Percentiles rank a stretch among this genome's conserved stretches.
These are phyloP conservation scores for Neopestalotiopsis clavispora DNA, from an alignment of 2,329 filamentous ascomycete genomes.

Conservation along the genomic window DNA sequence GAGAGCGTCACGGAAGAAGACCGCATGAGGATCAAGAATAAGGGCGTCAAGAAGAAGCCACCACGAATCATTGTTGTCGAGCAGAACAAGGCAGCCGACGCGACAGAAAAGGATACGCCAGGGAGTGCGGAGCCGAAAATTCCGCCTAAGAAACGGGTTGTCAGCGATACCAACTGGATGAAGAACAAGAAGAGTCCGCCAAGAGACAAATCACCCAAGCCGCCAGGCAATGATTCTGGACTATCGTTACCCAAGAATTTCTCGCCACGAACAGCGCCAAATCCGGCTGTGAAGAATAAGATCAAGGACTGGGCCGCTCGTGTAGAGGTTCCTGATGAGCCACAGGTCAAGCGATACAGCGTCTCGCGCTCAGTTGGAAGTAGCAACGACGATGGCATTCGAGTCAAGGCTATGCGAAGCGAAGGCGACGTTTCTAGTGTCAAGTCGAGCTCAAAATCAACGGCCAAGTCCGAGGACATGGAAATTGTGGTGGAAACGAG, in stretches of 20 bases:
- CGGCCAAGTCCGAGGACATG: conserved; percentile 26
- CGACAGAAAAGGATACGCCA: conserved; percentile 38
- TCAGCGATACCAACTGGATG: conserved; percentile 92
- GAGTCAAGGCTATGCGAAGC: conserved; percentile 39
- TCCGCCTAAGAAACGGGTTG: conserved; percentile 86
- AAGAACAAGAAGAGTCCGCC: conserved; percentile 58
- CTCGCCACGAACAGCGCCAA: conserved; percentile 55
- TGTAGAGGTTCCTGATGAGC: conserved; percentile 54
- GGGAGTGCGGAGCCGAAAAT: conserved; percentile 50
- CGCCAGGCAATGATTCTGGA: conserved; percentile 37
- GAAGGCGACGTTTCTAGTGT: conserved; percentile 21
- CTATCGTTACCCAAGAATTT: conserved; percentile 64
- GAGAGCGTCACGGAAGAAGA: conserved; percentile 67
- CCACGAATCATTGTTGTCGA: conserved; percentile 36
- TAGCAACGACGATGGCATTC: conserved; percentile 45
- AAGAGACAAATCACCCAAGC: conserved; percentile 45
- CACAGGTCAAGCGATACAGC: conserved; percentile 40
- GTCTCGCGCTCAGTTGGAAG: conserved; percentile 43
- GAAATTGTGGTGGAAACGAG: conserved; percentile 26
- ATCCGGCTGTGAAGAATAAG: conserved; percentile 62
- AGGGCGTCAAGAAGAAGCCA: conserved; percentile 47
- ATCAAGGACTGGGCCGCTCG: conserved; percentile 66
- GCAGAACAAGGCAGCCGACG: conserved; percentile 31
- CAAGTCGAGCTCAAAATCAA: conserved; percentile 22
- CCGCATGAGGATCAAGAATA: conserved; percentile 60